Percentiles rank a stretch among this genome's conserved stretches.
phyloP scores from a whole-genome alignment of 1,284 basidiomycete genomes.

The Meira miltonrushii region DNA sequence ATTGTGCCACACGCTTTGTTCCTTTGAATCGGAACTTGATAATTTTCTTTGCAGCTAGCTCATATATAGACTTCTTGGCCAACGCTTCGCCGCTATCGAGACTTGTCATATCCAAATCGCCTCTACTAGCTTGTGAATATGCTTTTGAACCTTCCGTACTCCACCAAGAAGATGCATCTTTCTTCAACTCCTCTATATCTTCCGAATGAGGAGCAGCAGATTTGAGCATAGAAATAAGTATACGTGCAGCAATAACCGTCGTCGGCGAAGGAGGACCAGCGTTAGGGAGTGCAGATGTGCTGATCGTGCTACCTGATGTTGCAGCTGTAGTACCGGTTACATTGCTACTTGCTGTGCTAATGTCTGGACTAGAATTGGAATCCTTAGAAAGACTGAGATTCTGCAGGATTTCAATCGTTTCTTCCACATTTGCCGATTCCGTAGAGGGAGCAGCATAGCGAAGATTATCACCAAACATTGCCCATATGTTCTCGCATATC shows the following conservation, averaged over 20 bases:
- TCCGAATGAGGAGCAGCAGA: conserved; percentile 10
- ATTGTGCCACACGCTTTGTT: not conserved
- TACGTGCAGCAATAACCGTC: conserved; percentile 4
- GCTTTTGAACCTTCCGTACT: not conserved
- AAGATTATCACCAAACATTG: conserved; percentile 38
- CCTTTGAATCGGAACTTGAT: conserved; percentile 13
- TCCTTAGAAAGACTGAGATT: conserved; percentile 8
- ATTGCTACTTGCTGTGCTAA: conserved; percentile 3
- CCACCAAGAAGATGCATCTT: conserved; percentile 2
- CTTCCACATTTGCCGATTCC: conserved; percentile 27
- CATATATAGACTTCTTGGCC: conserved; percentile 45
- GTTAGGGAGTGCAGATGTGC: conserved; percentile 17
- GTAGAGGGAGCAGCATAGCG: conserved; percentile 30
- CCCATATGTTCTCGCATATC: conserved; percentile 36
- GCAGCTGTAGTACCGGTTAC: conserved; percentile 3
- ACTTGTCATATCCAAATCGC: not conserved
- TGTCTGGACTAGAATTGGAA: not conserved
- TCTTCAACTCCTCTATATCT: conserved; percentile 16
- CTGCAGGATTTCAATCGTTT: conserved; percentile 32
- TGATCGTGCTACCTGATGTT: conserved; percentile 2
- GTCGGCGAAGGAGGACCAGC: conserved; percentile 9
- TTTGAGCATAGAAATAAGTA: conserved; percentile 9
- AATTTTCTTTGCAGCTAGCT: conserved; percentile 44
- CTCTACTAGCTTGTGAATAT: not conserved
- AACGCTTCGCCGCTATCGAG: conserved; percentile 19